Evolutionary conservation across 768 basidiomycete genomes (phyloP).

Genomic region (Suillus decipiens): DNA sequence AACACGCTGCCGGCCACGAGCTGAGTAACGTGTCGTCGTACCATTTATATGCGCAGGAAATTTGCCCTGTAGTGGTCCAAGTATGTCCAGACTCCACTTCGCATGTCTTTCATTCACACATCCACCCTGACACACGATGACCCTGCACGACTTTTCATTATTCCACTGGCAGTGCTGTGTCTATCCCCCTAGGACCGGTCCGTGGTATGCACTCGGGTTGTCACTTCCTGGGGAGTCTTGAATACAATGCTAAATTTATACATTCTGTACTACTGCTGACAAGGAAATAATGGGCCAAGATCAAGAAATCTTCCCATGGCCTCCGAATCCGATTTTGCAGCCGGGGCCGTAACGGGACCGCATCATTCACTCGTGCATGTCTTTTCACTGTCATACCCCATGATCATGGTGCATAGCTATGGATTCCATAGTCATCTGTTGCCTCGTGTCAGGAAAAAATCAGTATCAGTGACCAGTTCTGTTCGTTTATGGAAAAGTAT

Average conservation of each 20-base stretch:
- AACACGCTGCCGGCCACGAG: constrained; percentile 2
- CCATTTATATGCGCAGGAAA: not conserved
- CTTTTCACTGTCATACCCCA: not conserved
- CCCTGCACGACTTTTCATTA: not conserved
- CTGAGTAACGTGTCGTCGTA: not conserved
- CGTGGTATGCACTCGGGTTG: too few relatives aligned
- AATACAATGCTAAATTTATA: not conserved
- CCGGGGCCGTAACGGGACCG: not conserved
- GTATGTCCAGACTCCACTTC: constrained; percentile 3
- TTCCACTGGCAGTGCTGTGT: not conserved
- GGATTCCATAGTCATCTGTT: not conserved
- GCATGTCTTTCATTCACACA: not conserved
- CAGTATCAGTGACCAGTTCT: not conserved
- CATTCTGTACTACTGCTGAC: not conserved
- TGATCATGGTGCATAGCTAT: not conserved
- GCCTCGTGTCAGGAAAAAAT: not conserved
- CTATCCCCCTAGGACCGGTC: not conserved
- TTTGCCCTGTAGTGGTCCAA: not conserved
- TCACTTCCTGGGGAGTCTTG: not conserved
- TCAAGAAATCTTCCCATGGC: not conserved
- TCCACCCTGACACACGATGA: not conserved
- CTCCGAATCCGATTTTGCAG: not conserved
- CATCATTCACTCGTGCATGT: not conserved
- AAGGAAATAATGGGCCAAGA: not conserved
- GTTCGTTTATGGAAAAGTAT: not conserved